Conservation (phyloP, 805 yeast species). For the Candida andamanensis region DNA sequence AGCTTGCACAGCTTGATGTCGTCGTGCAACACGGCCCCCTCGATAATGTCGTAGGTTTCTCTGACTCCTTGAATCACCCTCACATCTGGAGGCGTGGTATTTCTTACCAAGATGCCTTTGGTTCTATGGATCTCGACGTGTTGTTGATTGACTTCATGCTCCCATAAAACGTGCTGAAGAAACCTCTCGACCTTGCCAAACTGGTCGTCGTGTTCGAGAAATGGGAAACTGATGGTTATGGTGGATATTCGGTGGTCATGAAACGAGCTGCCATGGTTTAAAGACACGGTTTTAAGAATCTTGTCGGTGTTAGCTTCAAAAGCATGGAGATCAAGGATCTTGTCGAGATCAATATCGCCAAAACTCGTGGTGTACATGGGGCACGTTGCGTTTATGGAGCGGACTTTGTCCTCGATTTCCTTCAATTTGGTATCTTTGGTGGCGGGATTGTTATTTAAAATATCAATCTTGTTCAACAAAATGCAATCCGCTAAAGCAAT, state of each 20-base stretch:
- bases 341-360: constrained; percentile 67
- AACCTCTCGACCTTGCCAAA: constrained; percentile 51
- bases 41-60: constrained; percentile 79
- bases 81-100: constrained; percentile 21
- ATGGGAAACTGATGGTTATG: constrained; percentile 39
- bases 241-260: constrained; percentile 40
- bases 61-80: constrained; percentile 87
- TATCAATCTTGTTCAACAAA: constrained; percentile 75
- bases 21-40: constrained; percentile 32
- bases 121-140: constrained; percentile 70
- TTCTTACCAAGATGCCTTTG: constrained; percentile 62
- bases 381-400: constrained; percentile 60
- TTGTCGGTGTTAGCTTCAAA: constrained; percentile 43
- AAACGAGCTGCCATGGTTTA: constrained; percentile 14
- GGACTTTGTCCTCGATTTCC: constrained; percentile 35
- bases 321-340: constrained; percentile 74
- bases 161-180: constrained; percentile 78
- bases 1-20: constrained; percentile 47
- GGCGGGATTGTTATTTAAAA: constrained; percentile 15
- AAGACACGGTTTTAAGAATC: constrained; percentile 13
- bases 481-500: constrained; percentile 85
- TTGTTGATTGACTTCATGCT: constrained; percentile 36
- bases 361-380: constrained; percentile 62
- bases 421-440: constrained; percentile 14
- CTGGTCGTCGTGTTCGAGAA: constrained; percentile 29